phyloP scores from a whole-genome alignment of 495 filamentous ascomycete genomes.

The Mytilinidion resinicola region DNA sequence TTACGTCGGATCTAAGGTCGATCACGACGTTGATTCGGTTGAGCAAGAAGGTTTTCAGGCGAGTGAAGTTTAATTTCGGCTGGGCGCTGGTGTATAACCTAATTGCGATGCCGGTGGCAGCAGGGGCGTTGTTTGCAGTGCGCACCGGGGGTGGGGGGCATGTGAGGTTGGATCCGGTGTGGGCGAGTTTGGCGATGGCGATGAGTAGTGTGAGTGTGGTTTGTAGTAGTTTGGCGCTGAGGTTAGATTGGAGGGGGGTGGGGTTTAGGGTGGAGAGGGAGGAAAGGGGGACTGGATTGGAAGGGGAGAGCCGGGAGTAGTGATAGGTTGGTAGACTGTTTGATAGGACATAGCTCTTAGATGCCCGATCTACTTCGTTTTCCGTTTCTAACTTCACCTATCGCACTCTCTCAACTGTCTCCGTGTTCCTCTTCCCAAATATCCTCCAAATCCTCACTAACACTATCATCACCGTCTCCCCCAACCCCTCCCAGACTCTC shows the following conservation, averaged over 20 bases:
- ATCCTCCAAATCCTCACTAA: no score
- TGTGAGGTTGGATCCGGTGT: conserved; percentile 67
- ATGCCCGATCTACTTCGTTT: no score
- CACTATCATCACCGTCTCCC: no score
- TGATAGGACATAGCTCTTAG: no score
- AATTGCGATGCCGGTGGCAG: conserved; percentile 71
- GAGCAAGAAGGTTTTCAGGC: conserved; percentile 61
- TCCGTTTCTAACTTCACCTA: no score
- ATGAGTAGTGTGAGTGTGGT: conserved; percentile 74
- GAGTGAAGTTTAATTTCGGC: conserved; percentile 80
- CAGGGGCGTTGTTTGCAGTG: conserved; percentile 77
- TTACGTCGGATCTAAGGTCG: conserved; percentile 61
- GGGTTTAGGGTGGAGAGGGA: conserved; percentile 29
- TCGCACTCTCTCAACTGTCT: no score
- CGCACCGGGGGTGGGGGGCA: conserved; percentile 32
- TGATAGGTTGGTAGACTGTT: no score
- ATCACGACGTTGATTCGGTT: conserved; percentile 71
- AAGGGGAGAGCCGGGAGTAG: neutral
- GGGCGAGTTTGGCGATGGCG: conserved; percentile 87
- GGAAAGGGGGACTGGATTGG: no score
- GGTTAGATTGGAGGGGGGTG: conserved; percentile 23
- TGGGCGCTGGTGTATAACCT: conserved; percentile 86
- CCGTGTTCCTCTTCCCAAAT: no score
- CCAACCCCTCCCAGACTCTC: neutral
- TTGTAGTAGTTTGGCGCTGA: conserved; percentile 32